phyloP scores from a whole-genome alignment of 495 filamentous ascomycete genomes.

The Neurospora sp. region DNA sequence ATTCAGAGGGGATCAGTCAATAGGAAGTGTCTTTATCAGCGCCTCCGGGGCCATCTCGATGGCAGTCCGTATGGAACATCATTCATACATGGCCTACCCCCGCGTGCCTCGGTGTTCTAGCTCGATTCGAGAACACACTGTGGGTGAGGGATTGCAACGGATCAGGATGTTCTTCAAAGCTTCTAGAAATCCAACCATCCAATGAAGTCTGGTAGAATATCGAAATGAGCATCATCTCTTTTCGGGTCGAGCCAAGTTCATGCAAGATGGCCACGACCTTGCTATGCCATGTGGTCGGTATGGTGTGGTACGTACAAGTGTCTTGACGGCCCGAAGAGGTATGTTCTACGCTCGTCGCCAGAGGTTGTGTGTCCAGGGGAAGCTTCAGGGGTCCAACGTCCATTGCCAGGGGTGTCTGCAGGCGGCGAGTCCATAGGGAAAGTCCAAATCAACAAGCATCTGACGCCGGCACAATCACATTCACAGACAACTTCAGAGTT shows the following conservation, averaged over 20 bases:
- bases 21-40: not conserved
- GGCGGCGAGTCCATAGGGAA: not conserved
- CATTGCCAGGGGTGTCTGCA: not conserved
- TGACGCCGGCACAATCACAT: not conserved
- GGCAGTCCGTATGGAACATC: not conserved
- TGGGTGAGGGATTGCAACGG: not conserved
- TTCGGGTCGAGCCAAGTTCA: constrained; percentile 15
- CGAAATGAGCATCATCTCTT: constrained; percentile 18
- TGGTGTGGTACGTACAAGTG: not conserved
- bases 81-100: not conserved
- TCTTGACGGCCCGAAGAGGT: not conserved
- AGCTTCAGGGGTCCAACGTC: not conserved
- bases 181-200: not conserved
- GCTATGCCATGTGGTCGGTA: not conserved
- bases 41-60: not conserved
- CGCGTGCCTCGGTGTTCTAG: not conserved
- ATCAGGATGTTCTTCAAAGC: not conserved
- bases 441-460: not conserved
- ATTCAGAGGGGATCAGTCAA: not conserved
- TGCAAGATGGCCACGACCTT: constrained; percentile 8
- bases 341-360: not conserved
- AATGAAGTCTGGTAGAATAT: not conserved
- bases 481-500: not conserved
- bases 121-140: not conserved
- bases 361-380: not conserved